Base-by-base conservation (phyloP, 2,329 filamentous ascomycete species). In the Periconia digitata region DNA sequence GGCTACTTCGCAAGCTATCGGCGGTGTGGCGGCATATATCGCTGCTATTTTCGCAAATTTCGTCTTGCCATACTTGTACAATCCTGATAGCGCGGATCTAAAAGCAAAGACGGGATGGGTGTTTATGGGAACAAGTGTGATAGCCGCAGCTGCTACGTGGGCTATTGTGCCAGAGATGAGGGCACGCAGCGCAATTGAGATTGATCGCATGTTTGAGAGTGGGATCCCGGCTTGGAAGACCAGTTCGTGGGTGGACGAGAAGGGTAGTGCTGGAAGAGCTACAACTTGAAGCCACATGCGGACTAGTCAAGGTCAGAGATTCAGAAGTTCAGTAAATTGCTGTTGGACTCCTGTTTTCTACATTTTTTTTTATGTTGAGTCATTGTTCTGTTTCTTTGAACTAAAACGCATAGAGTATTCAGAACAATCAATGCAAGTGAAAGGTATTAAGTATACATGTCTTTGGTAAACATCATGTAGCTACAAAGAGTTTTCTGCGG, bases 101-200 rank as follows among this genome's bases (percentile, higher is more conserved):
- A 50, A 62, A 39, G 72, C 66, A 32, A 74, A 73, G 53, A 63
- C 71, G 29, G 72, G 66, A 0, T 72, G 73, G 53, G 64, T 73
- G 52, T 71, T 65, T 40, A 64, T 56, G 16, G 69, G 63, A 0
- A 50, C 66, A 0, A 58, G 62, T 5, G 44, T 57, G 1, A 29
- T 70, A 1, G 59, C 58, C n/a, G 48, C 69, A 3, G 40, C 63
- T 0, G 71, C 66, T 61, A 53, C 62, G 0, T 72, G 54, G 44
- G 56, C 70, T n/a, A 53, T 66, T 29, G 55, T 71, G 6, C 70
- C 70, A 3, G 71, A 73, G 55, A 72, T 67, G 20, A 65, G 60
- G 44, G 67, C 62, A 0, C 52, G 68, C 24, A 72, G 68, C 27
- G 70, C 63, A 24, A 62, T 69, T 34, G 69, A 73, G 55, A 53